Evolutionary conservation across 108 stramenopile genomes (phyloP).

Genomic region (Nannochloropsis oceanica): DNA sequence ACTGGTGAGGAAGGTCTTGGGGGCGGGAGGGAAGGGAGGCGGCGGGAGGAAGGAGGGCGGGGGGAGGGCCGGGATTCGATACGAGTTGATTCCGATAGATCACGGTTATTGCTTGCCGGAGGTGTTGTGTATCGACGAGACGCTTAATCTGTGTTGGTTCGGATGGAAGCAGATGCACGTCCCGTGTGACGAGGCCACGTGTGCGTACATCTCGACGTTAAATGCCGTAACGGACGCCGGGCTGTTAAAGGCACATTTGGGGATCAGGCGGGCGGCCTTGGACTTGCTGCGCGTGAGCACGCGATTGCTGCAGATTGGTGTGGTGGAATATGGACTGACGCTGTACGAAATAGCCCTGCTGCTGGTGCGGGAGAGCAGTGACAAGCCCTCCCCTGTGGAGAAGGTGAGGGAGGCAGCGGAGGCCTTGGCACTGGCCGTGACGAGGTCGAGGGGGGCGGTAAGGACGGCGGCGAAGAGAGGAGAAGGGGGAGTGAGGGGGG

Average conservation of each 20-base stretch:
- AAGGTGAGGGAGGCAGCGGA: background rate
- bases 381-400: constrained; percentile 17
- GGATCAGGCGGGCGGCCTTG: background rate
- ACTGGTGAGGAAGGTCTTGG: constrained; percentile 42
- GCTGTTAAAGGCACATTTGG: background rate
- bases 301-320: background rate
- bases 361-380: constrained; percentile 6
- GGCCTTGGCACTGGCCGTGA: background rate
- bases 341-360: constrained; percentile 27
- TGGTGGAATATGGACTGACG: constrained; percentile 11
- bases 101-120: constrained; percentile 90
- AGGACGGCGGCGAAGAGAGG: background rate
- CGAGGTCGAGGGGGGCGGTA: background rate
- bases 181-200: constrained; percentile 1
- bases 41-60: background rate
- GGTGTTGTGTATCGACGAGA: constrained; percentile 63
- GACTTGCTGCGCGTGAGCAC: background rate
- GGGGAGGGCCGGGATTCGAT: background rate
- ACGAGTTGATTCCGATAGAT: constrained; percentile 82
- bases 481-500: background rate
- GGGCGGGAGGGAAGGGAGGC: background rate
- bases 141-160: constrained; percentile 98
- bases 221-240: constrained; percentile 5
- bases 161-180: constrained; percentile 78
- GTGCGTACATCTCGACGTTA: background rate